phyloP scores from a whole-genome alignment of 805 yeast genomes.

The Myxozyma neglecta region DNA sequence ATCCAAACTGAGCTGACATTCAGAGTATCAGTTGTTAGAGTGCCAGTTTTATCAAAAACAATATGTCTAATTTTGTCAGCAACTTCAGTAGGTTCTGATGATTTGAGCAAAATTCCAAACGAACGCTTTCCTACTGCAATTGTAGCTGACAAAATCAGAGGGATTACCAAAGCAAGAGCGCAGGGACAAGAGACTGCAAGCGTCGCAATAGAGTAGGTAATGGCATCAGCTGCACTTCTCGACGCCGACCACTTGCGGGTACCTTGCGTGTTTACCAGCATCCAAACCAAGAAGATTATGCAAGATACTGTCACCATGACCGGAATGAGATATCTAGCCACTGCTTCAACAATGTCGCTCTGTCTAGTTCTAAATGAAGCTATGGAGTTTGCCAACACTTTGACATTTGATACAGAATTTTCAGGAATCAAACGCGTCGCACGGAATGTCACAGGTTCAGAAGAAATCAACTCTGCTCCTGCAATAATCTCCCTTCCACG shows the following conservation, averaged over 20 bases:
- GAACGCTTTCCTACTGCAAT: constrained; percentile 26
- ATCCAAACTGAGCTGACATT: constrained; percentile 10
- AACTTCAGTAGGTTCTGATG: constrained; percentile 14
- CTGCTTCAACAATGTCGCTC: constrained; percentile 62
- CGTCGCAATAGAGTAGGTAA: constrained; percentile 21
- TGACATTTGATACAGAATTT: constrained; percentile 57
- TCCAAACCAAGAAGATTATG: constrained; percentile 56
- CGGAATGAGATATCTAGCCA: constrained; percentile 74
- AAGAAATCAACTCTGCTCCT: constrained; percentile 64
- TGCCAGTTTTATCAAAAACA: constrained; percentile 33
- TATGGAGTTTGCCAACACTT: constrained; percentile 67
- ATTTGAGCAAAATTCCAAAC: constrained; percentile 24
- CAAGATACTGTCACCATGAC: constrained; percentile 61
- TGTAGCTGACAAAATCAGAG: constrained; percentile 30
- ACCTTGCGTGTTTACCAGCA: constrained; percentile 67
- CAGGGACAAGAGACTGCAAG: constrained; percentile 32
- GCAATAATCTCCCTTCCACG: constrained; percentile 67
- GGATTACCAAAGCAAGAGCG: constrained; percentile 32
- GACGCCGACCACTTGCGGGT: constrained; percentile 6
- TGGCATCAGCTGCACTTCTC: constrained; percentile 10
- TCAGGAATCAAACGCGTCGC: constrained; percentile 40
- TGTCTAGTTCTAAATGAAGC: constrained; percentile 69
- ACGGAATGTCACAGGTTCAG: constrained; percentile 51
- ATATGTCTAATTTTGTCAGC: constrained; percentile 19
- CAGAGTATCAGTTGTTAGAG: constrained; percentile 21